Evolutionary conservation across 441 rosid species (phyloP).

Genomic region (Biscutella laevigata): DNA sequence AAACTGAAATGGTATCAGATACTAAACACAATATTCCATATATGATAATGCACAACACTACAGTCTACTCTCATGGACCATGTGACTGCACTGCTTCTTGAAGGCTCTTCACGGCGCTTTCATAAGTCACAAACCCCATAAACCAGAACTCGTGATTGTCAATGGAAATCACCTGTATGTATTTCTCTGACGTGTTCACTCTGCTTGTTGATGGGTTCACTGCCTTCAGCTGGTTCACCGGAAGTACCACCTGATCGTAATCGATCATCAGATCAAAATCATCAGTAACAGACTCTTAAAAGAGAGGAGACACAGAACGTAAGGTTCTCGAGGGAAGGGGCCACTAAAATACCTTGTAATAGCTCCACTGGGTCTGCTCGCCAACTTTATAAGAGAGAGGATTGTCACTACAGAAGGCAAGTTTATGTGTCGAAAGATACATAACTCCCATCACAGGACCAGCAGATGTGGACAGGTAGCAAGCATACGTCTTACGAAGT

Average conservation of each 20-base stretch:
- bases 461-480: slow-evolving; percentile 59
- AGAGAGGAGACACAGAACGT: neutral
- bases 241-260: slow-evolving; percentile 55
- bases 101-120: slow-evolving; percentile 71
- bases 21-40: slow-evolving; percentile 5
- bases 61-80: slow-evolving; percentile 9
- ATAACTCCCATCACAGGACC: slow-evolving; percentile 62
- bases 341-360: slow-evolving; percentile 39
- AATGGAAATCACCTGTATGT: slow-evolving; percentile 65
- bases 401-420: slow-evolving; percentile 45
- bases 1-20: neutral
- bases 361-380: slow-evolving; percentile 40
- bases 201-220: slow-evolving; percentile 69
- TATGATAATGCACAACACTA: slow-evolving; percentile 13
- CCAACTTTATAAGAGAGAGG: slow-evolving; percentile 53
- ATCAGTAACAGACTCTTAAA: neutral
- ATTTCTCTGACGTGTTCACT: slow-evolving; percentile 62
- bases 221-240: slow-evolving; percentile 56
- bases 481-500: slow-evolving; percentile 48
- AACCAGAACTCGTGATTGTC: slow-evolving; percentile 95
- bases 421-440: slow-evolving; percentile 43
- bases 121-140: slow-evolving; percentile 87
- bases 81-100: slow-evolving; percentile 39
- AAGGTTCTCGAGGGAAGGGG: neutral
- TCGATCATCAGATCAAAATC: neutral